Percentiles rank a stretch among this genome's conserved stretches.
Conservation (phyloP, 2,329 filamentous ascomycete genomes). For the Daldinia eschscholtzii region DNA sequence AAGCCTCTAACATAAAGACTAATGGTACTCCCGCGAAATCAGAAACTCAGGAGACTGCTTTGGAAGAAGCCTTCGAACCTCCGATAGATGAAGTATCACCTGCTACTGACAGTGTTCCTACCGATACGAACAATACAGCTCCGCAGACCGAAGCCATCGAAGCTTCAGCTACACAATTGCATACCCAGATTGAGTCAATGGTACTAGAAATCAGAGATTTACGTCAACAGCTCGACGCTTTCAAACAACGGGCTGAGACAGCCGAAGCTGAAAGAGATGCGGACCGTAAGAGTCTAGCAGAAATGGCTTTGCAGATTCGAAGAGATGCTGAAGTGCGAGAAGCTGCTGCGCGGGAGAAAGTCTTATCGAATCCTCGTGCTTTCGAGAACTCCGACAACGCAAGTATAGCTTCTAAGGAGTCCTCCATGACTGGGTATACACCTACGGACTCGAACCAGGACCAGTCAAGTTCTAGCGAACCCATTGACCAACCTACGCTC, state of each 20-base stretch:
- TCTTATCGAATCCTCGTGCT: constrained; percentile 53
- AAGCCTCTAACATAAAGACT: constrained; percentile 60
- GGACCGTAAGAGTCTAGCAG: constrained; percentile 79
- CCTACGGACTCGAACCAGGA: constrained; percentile 47
- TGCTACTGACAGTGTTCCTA: constrained; percentile 40
- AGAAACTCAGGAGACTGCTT: constrained; percentile 55
- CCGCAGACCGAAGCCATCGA: constrained; percentile 54
- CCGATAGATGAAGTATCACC: constrained; percentile 53
- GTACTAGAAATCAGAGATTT: constrained; percentile 84
- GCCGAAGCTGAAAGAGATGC: constrained; percentile 83
- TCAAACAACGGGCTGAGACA: constrained; percentile 80
- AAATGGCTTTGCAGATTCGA: constrained; percentile 89
- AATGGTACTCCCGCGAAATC: constrained; percentile 56
- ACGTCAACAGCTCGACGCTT: constrained; percentile 82
- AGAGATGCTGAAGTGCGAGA: constrained; percentile 71
- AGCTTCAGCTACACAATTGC: constrained; percentile 62
- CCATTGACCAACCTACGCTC: constrained; percentile 58
- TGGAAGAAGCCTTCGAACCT: constrained; percentile 63
- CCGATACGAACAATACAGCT: constrained; percentile 41
- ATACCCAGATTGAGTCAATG: constrained; percentile 81
- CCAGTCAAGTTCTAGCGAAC: constrained; percentile 51
- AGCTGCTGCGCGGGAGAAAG: constrained; percentile 58
- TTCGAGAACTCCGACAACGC: constrained; percentile 42
- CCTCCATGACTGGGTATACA: constrained; percentile 33
- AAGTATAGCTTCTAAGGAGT: constrained; percentile 39